Base-by-base conservation (phyloP, 2,329 filamentous ascomycete genomes). In the Trichophyton schoenleinii region DNA sequence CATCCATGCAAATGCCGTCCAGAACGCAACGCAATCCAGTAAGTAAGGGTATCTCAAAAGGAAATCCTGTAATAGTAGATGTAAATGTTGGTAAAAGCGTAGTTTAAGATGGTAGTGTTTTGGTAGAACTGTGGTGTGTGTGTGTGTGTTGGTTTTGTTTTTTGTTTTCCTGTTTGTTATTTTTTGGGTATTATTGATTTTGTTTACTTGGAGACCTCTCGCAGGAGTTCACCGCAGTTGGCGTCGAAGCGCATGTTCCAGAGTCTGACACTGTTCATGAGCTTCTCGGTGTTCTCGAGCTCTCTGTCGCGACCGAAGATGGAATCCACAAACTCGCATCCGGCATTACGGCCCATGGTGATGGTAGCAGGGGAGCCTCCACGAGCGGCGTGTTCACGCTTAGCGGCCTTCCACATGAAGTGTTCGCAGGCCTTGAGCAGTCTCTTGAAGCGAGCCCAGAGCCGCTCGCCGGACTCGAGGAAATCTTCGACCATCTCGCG, bases 201-300 rank as follows among this genome's bases (percentile, higher is more conserved):
- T 31, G 25, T 28, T 52, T 31, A 52, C 8, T 25, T 31, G 18
- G 48, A 52, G 20, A 52, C 22, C 48, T 52, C 48, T 9, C 48
- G 48, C 63, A 97, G 79, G 67, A 97, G 92, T 31, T 92, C 88
- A 70, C 95, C 89, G 77, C 91, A 96, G 80, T 97, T 96, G 74
- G 89, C 89, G 70, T 96, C 91, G 74, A 96, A 99, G 55, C 92
- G 87, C 76, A 95, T 84, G 73, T 88, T 91, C 89, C 92, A 99
- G 41, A 91, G 80, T 58, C 89, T 84, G 70, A 96, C 86, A 65
- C 85, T 86, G 66, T 88, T 85, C 90, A 97, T 97, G 75, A 96
- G 84, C 75, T 88, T 89, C 79, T 96, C 90, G 1, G 92, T 96
- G 75, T 86, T 86, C 73, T 91, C 86, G 61, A 96, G 81, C 77